Conservation (phyloP, 345 rosid genomes). For the Moringa oleifera region DNA sequence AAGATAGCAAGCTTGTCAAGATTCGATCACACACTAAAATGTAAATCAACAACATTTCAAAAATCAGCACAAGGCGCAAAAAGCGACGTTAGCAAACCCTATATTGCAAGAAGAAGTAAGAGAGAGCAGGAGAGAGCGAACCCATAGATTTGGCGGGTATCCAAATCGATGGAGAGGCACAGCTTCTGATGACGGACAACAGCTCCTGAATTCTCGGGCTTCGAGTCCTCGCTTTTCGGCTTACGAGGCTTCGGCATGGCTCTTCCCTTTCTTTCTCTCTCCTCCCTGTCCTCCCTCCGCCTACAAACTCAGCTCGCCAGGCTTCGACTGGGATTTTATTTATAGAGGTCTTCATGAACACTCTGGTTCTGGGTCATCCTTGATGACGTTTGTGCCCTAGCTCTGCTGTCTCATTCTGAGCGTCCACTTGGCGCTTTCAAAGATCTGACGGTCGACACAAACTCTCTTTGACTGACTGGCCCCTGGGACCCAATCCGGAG, state of each 20-base stretch:
- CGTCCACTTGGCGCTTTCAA: neutral
- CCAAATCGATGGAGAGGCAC: slow-evolving; percentile 74
- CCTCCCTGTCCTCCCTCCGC: too few species aligned
- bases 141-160: slow-evolving; percentile 78
- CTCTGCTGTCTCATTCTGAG: neutral
- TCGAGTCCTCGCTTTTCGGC: slow-evolving; percentile 63
- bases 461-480: neutral
- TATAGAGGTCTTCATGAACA: neutral
- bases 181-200: slow-evolving; percentile 93
- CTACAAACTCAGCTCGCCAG: neutral
- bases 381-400: neutral
- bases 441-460: neutral
- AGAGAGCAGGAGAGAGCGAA: slow-evolving; percentile 20
- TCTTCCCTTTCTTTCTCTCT: neutral
- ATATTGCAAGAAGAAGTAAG: neutral
- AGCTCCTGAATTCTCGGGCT: slow-evolving; percentile 68
- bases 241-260: slow-evolving; percentile 90
- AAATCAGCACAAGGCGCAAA: neutral
- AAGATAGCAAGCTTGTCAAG: neutral
- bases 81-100: neutral
- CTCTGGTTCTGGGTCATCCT: neutral
- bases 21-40: neutral
- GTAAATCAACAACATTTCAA: neutral
- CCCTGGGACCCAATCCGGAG: too few species aligned
- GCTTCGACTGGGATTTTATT: neutral